phyloP scores from a whole-genome alignment of 768 basidiomycete genomes.

The Leccinum barrowsii region DNA sequence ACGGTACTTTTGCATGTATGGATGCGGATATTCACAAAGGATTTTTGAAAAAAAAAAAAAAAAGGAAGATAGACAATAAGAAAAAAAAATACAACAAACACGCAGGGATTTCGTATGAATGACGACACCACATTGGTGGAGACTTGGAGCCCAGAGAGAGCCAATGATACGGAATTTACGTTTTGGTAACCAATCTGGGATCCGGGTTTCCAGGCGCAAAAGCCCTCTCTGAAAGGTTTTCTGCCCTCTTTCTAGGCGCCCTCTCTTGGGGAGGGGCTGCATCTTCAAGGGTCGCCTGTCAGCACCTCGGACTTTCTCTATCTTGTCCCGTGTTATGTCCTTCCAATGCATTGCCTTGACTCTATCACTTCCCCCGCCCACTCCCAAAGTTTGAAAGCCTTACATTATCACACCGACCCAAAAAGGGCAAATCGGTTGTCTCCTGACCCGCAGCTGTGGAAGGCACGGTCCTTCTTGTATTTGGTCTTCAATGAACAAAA shows the following conservation, averaged over 20 bases:
- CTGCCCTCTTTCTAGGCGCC: neutral
- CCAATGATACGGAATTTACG: neutral
- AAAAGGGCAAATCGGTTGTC: conserved; percentile 9
- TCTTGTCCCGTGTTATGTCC: neutral
- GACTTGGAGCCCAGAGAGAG: neutral
- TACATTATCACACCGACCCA: neutral
- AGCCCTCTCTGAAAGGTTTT: neutral
- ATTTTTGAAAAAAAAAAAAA: neutral
- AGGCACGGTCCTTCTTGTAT: conserved; percentile 8
- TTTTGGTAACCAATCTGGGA: conserved; percentile 10
- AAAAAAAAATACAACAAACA: too few species aligned
- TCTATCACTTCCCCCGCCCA: neutral
- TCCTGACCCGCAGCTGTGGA: conserved; percentile 8
- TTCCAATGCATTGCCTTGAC: conserved; percentile 3
- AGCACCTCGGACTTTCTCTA: neutral
- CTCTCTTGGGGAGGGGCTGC: neutral
- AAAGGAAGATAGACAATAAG: neutral
- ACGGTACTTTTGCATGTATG: neutral
- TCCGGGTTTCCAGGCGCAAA: neutral
- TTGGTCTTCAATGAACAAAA: conserved; percentile 10
- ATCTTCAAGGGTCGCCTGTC: neutral
- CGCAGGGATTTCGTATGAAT: neutral
- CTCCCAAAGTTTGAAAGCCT: neutral
- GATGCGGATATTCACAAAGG: neutral
- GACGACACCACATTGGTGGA: neutral